Conservation (phyloP, 2,329 filamentous ascomycete genomes). For the Coniosporium tulheliwenetii region DNA sequence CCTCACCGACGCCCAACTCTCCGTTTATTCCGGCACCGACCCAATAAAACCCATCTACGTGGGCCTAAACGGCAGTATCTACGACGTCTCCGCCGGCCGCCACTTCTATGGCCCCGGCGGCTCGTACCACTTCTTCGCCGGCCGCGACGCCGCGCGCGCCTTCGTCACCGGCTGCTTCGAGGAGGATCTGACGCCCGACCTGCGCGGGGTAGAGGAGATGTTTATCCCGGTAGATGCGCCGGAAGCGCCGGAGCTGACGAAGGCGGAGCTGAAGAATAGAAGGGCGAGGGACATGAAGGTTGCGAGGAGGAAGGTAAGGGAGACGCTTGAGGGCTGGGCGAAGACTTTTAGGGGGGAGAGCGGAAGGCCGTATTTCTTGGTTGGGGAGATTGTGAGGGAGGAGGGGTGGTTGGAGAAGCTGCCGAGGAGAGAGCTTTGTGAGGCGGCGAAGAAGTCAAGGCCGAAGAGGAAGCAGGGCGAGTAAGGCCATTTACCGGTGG, state of each 20-base stretch:
- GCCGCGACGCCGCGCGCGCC: slow-evolving; percentile 69
- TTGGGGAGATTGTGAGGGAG: slow-evolving; percentile 55
- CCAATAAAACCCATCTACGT: slow-evolving; percentile 68
- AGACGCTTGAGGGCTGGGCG: slow-evolving; percentile 65
- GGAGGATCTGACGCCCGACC: slow-evolving; percentile 68
- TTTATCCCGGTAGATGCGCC: slow-evolving; percentile 46
- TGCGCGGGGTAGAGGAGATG: slow-evolving; percentile 78
- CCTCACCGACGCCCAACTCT: slow-evolving; percentile 62
- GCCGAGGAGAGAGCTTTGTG: slow-evolving; percentile 52
- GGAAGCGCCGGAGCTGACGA: slow-evolving; percentile 8
- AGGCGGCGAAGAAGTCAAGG: slow-evolving; percentile 48
- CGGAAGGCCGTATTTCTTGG: slow-evolving; percentile 64
- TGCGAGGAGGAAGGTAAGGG: slow-evolving; percentile 49
- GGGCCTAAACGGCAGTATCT: slow-evolving; percentile 75
- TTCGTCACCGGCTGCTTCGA: slow-evolving; percentile 90
- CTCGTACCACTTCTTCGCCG: slow-evolving; percentile 74
- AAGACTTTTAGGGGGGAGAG: slow-evolving; percentile 56
- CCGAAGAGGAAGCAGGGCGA: slow-evolving; percentile 33
- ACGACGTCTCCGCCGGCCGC: slow-evolving; percentile 56
- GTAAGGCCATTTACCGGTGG: background rate
- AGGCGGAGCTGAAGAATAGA: slow-evolving; percentile 28
- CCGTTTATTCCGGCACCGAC: slow-evolving; percentile 63
- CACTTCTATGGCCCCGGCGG: slow-evolving; percentile 50
- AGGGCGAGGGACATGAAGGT: slow-evolving; percentile 47
- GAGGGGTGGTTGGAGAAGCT: slow-evolving; percentile 43